Conservation (phyloP, 1,284 basidiomycete species). For the Hymenochaete sp. region DNA sequence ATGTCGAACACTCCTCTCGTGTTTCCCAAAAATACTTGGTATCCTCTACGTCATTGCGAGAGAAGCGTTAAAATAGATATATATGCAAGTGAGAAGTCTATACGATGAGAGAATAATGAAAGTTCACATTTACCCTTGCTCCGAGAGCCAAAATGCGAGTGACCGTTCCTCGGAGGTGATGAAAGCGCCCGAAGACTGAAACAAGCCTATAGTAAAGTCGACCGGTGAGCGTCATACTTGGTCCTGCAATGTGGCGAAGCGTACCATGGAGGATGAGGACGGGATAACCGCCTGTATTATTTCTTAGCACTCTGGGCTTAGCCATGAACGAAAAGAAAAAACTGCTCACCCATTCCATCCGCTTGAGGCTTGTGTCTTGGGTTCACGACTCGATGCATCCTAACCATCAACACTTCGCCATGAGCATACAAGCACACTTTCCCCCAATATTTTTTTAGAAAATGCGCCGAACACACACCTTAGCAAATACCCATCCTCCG, state of each 20-base stretch:
- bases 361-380: conserved; percentile 31
- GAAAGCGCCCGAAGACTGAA: conserved; percentile 54
- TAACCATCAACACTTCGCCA: conserved; percentile 20
- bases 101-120: neutral
- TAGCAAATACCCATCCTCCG: conserved; percentile 48
- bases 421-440: neutral
- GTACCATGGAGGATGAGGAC: conserved; percentile 47
- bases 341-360: conserved; percentile 28
- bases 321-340: conserved; percentile 15
- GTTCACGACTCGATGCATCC: conserved; percentile 44
- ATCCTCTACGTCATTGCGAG: conserved; percentile 27
- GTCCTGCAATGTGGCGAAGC: neutral
- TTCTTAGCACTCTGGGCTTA: neutral
- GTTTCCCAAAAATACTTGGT: conserved; percentile 57
- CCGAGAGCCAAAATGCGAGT: conserved; percentile 53
- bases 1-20: conserved; percentile 52
- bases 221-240: no score
- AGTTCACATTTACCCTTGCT: conserved; percentile 31
- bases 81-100: no score
- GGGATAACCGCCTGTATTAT: conserved; percentile 38
- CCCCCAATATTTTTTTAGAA: neutral
- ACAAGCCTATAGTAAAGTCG: conserved; percentile 32
- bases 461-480: no score
- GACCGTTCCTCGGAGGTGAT: conserved; percentile 53
- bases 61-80: no score